Base-by-base conservation (phyloP, 192 early-diverging fungal species). In the Backusella sp. region DNA sequence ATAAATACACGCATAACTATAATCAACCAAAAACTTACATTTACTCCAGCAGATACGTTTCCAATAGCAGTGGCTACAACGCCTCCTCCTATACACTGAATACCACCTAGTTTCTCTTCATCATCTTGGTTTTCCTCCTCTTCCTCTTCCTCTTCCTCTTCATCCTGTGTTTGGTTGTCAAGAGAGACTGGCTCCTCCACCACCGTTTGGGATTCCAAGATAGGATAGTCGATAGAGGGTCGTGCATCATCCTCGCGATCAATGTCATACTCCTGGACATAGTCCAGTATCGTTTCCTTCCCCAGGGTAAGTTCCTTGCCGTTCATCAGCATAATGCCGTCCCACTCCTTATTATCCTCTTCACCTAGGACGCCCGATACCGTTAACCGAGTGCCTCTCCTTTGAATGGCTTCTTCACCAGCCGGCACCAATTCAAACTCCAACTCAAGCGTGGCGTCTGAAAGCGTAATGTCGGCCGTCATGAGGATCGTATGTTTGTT, bases 321-420 rank as follows among this genome's bases (percentile, higher is more conserved):
- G 56, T 81, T 81, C 21, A 81, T 66, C 35, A 77, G 12, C 28
- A 68, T 74, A 19, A 74, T 65, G 2, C 80, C 76, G 49, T 78
- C 68, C 68, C 72, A 75, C 5, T 78, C 56, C 39, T 82, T 73
- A 3, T 76, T 62, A 28, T 62, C 72, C 21, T 69, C 67, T 9
- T 70, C 73, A 15, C 69, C 80, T 17, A 82, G 46, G 0, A 78
- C 66, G 26, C 68, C 76, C 35, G 69, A 75, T 5, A 78, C 77
- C 4, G 80, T 82, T 41, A 82, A 37, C 11, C 73, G 68, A 41
- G 35, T 72, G 0, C 35, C 49, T 53, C 35, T 65, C 2, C 37
- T 30, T 36, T 68, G 37, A 1, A 74, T 32, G 5, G 46, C 21
- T 9, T 70, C 72, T 15, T 81, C 75, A 17, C 34, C 35, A 14